Conservation (phyloP, 495 filamentous ascomycete species). For the Penicillium manginii region DNA sequence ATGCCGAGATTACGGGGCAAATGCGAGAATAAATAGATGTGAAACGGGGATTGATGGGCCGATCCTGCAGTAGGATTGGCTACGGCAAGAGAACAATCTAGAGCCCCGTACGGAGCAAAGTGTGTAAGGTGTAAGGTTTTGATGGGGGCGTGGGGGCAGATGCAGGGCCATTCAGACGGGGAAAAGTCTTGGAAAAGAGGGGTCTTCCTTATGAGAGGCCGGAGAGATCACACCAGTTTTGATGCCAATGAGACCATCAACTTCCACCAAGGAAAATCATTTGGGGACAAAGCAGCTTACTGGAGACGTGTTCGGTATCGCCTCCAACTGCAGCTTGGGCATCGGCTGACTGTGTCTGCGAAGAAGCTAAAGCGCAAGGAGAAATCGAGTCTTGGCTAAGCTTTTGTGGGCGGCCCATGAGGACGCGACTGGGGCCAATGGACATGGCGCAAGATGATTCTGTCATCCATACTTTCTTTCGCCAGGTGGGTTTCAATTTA, state of each 20-base stretch:
- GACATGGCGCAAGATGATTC: not conserved
- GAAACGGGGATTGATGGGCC: conserved; percentile 21
- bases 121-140: conserved; percentile 14
- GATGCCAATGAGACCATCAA: conserved; percentile 14
- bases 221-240: conserved; percentile 12
- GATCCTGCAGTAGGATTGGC: conserved; percentile 19
- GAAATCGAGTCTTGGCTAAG: conserved; percentile 9
- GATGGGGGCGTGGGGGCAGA: not conserved
- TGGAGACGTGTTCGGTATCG: not conserved
- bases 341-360: not conserved
- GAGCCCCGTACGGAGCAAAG: not conserved
- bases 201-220: not conserved
- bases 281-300: too few species aligned
- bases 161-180: conserved; percentile 4
- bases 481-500: not conserved
- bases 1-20: conserved; percentile 2
- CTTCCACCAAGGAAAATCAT: not conserved
- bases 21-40: conserved; percentile 13
- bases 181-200: not conserved
- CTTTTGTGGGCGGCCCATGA: conserved; percentile 16
- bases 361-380: conserved; percentile 5
- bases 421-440: conserved; percentile 9
- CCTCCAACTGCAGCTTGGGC: not conserved
- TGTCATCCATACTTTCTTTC: conserved; percentile 11
- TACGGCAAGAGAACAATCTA: not conserved